Conservation (phyloP, 2,329 filamentous ascomycete species). For the Epichloe amarillans region DNA sequence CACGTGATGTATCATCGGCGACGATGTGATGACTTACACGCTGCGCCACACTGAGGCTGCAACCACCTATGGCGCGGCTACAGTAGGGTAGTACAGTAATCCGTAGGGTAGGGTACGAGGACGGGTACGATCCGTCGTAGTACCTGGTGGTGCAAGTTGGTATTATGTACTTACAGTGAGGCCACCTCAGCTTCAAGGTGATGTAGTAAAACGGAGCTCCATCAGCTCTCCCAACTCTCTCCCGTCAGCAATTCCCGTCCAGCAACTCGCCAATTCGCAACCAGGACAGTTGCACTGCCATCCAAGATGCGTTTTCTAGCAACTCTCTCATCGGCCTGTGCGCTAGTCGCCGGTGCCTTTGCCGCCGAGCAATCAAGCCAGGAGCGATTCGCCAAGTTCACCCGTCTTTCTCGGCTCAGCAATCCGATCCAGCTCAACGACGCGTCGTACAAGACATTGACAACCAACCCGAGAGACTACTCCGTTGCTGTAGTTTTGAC, state of each 20-base stretch:
- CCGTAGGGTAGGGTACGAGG: no score
- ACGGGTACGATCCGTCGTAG: no score
- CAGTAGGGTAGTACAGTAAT: no score
- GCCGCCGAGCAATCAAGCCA: slow-evolving; percentile 49
- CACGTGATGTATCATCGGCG: slow-evolving; percentile 2
- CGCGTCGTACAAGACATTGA: slow-evolving; percentile 60
- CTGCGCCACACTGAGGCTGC: neutral
- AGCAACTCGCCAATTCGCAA: slow-evolving; percentile 6
- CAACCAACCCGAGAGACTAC: slow-evolving; percentile 69
- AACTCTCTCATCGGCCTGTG: slow-evolving; percentile 47
- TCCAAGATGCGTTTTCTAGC: slow-evolving; percentile 55
- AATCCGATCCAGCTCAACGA: slow-evolving; percentile 69
- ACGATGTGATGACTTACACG: neutral
- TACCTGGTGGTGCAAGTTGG: no score
- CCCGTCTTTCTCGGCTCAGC: slow-evolving; percentile 50
- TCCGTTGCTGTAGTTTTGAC: slow-evolving; percentile 72
- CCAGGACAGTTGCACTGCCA: slow-evolving; percentile 4
- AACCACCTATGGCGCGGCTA: neutral
- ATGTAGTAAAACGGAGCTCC: slow-evolving; percentile 10
- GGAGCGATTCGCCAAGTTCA: slow-evolving; percentile 60
- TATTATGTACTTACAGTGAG: slow-evolving; percentile 6
- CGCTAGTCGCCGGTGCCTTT: slow-evolving; percentile 46
- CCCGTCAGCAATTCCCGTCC: neutral
- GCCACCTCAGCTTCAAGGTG: slow-evolving; percentile 22
- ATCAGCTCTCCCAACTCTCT: slow-evolving; percentile 1